These are phyloP conservation scores for Fistulifera solaris DNA, from an alignment of 108 stramenopile species.

Conservation along the genomic window DNA sequence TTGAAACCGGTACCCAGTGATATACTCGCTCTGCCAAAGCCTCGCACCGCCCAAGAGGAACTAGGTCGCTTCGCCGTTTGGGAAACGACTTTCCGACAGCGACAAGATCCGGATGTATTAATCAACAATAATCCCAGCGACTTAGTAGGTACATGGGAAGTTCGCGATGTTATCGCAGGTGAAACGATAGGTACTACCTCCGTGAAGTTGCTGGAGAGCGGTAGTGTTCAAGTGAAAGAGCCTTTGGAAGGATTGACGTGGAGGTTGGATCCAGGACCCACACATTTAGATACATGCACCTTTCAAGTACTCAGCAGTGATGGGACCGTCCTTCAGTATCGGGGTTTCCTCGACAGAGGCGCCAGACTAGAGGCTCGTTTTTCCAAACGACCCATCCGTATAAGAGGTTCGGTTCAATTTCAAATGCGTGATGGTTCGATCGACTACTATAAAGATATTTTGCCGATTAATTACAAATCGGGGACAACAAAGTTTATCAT, in stretches of 20 bases:
- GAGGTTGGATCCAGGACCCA: conserved; percentile 81
- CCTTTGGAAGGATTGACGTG: conserved; percentile 76
- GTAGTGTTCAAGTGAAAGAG: conserved; percentile 48
- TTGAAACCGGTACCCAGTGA: conserved; percentile 40
- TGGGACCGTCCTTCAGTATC: conserved; percentile 72
- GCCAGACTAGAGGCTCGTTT: conserved; percentile 74
- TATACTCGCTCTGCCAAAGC: conserved; percentile 40
- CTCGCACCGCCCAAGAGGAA: conserved; percentile 63
- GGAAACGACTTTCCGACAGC: conserved; percentile 63
- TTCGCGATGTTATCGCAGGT: conserved; percentile 70
- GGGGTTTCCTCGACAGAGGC: conserved; percentile 81
- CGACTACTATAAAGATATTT: conserved; percentile 72
- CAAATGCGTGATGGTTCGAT: conserved; percentile 65
- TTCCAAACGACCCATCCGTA: conserved; percentile 59
- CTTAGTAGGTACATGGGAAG: conserved; percentile 70
- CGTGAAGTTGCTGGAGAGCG: conserved; percentile 47
- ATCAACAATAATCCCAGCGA: conserved; percentile 57
- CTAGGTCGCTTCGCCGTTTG: conserved; percentile 73
- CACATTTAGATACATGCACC: conserved; percentile 86
- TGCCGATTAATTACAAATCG: conserved; percentile 66
- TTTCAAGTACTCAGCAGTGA: conserved; percentile 74
- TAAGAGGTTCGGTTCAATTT: conserved; percentile 68
- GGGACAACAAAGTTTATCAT: conserved; percentile 82
- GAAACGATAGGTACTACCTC: conserved; percentile 59
- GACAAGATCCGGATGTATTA: conserved; percentile 19